Evolutionary conservation across 805 yeast genomes (phyloP).

Genomic region (Wickerhamiella hasegawae): DNA sequence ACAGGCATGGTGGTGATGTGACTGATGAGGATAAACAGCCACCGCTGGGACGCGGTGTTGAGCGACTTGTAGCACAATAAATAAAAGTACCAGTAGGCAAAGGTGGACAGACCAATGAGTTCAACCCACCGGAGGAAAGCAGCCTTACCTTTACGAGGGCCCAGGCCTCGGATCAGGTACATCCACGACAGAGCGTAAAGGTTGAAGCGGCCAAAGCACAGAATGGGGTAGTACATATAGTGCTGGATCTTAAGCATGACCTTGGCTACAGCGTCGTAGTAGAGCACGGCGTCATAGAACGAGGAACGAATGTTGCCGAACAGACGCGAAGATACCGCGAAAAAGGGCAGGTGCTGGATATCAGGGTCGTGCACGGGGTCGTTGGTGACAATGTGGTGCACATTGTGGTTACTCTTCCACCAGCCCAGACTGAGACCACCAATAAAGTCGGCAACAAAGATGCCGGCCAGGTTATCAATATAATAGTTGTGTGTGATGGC

Average conservation of each 20-base stretch:
- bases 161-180: constrained; percentile 55
- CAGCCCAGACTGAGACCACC: constrained; percentile 89
- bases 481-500: constrained; percentile 70
- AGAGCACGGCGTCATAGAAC: constrained; percentile 50
- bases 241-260: constrained; percentile 46
- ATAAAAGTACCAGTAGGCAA: constrained; percentile 74
- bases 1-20: constrained; percentile 77
- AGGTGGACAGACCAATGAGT: constrained; percentile 47
- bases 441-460: constrained; percentile 53
- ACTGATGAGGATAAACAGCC: constrained; percentile 50
- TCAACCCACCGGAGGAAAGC: constrained; percentile 79
- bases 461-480: constrained; percentile 58
- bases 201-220: constrained; percentile 74
- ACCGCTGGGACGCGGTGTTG: constrained; percentile 36
- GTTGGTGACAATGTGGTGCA: constrained; percentile 83
- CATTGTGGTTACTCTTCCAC: constrained; percentile 92
- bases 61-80: constrained; percentile 35
- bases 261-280: constrained; percentile 54
- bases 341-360: constrained; percentile 83
- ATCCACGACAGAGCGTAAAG: constrained; percentile 69
- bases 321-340: constrained; percentile 63
- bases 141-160: constrained; percentile 68
- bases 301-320: constrained; percentile 63
- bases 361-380: constrained; percentile 93
- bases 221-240: constrained; percentile 58